A percentile compares a stretch with the other conserved stretches of the same genome.
Evolutionary conservation across 352 stramenopile genomes (phyloP).

Genomic region (Phytophthora fragariae): DNA sequence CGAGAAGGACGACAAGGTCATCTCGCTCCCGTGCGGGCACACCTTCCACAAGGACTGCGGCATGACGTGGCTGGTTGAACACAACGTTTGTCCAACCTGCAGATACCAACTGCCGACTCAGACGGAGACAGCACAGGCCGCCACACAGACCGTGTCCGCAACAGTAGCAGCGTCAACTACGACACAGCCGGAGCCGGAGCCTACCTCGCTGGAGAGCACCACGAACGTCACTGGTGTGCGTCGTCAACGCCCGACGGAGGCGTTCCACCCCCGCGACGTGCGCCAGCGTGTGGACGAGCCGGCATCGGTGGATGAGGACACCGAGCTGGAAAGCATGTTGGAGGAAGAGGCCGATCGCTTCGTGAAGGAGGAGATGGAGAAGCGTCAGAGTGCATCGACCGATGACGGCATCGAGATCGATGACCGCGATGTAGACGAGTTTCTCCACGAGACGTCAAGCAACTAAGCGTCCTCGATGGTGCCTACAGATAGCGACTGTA

Average conservation of each 20-base stretch:
- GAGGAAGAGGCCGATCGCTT: conserved; percentile 70
- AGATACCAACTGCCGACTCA: conserved; percentile 68
- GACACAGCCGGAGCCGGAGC: conserved; percentile 28
- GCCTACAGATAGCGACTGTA: conserved; percentile 30
- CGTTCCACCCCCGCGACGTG: conserved; percentile 47
- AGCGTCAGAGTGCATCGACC: conserved; percentile 19
- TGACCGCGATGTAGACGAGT: conserved; percentile 70
- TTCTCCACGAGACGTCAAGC: conserved; percentile 51
- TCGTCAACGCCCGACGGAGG: conserved; percentile 42
- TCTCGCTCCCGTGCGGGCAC: conserved; percentile 79
- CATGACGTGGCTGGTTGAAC: conserved; percentile 76
- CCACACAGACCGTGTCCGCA: conserved; percentile 14
- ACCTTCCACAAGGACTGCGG: conserved; percentile 83
- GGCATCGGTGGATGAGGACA: conserved; percentile 29
- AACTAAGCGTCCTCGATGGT: conserved; percentile 7
- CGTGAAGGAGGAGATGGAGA: conserved; percentile 62
- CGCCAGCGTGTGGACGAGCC: conserved; percentile 60
- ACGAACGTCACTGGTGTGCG: conserved; percentile 47
- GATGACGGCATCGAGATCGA: conserved; percentile 58
- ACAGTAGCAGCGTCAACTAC: conserved; percentile 2
- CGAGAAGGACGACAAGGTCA: conserved; percentile 65
- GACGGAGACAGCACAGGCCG: conserved; percentile 16
- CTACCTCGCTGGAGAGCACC: conserved; percentile 30
- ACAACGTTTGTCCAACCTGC: conserved; percentile 86
- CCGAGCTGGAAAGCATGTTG: conserved; percentile 64